Evolutionary conservation across 768 basidiomycete species (phyloP), one percentile per base, ranked within the genome.

Genomic region (Holtermannia corniformis): DNA sequence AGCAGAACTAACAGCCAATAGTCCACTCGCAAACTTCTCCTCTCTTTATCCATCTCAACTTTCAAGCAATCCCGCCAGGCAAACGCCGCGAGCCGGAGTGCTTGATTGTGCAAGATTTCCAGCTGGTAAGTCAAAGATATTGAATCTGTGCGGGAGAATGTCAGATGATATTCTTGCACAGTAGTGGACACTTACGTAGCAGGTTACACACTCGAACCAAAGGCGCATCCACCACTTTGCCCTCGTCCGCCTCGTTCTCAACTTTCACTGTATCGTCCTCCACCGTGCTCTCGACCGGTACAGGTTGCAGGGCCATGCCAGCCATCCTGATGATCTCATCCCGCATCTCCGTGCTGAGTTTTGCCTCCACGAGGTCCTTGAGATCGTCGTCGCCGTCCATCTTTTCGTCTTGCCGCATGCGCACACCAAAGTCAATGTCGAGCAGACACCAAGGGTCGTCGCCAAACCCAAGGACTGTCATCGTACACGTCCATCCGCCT

Each of bases 161-260:
- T 20, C 37, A 23, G 16, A 7, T 19, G 21, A 20, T 3, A 5
- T 13, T 1, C n/a, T 13, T 5, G 20, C 11, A 24, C 24, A 3
- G 62, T 3, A 21, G 4, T 7, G 27, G 12, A 25, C 4, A 71
- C 88, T 64, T 70, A 93, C 91, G 89, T 28, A 96, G 76, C 60
- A 93, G 87, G 61, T 92, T 93, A 73, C 80, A 91, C 5, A 89
- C 65, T 41, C 92, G 80, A 5, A 90, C 80, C 2, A 96, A 78
- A 11, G 92, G 91, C 23, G 87, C 78, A 63, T 95, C 90, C 14
- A 84, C 77, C 24, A 61, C 82, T 79, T 43, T 79, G 78, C 61
- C 80, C 12, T n/a, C 22, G 32, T 47, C 37, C 0, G 1, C 19
- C 26, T 43, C 22, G 40, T 5, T 5, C 5, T 41, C 50, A 22